phyloP scores from a whole-genome alignment of 2,329 filamentous ascomycete species.

The Penicillium sclerotigenum region DNA sequence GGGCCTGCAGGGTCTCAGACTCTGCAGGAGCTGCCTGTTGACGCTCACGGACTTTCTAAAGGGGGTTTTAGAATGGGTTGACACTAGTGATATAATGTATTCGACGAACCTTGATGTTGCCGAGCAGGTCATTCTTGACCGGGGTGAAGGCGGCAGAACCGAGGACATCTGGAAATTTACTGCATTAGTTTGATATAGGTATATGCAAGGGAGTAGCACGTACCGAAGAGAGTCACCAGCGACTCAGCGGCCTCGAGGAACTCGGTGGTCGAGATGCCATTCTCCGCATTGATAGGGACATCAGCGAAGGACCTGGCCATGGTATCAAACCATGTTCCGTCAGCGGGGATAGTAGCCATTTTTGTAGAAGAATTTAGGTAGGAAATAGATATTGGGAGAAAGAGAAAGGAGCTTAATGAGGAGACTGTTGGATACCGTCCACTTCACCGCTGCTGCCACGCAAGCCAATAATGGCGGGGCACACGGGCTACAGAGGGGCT shows the following conservation, averaged over 20 bases:
- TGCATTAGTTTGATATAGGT: slow-evolving; percentile 9
- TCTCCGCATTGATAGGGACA: slow-evolving; percentile 72
- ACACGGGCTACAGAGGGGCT: slow-evolving; percentile 2
- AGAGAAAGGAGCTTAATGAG: slow-evolving; percentile 8
- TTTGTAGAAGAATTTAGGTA: slow-evolving; percentile 8
- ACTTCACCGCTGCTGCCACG: slow-evolving; percentile 33
- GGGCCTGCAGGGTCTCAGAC: slow-evolving; percentile 79
- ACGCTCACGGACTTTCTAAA: slow-evolving; percentile 82
- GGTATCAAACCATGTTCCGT: slow-evolving; percentile 79
- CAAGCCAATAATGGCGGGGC: slow-evolving; percentile 25
- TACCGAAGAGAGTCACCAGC: slow-evolving; percentile 82
- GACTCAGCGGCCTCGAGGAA: slow-evolving; percentile 91
- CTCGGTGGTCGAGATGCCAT: slow-evolving; percentile 75
- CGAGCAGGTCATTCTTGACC: slow-evolving; percentile 86
- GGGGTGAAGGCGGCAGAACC: slow-evolving; percentile 74
- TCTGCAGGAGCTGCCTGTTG: slow-evolving; percentile 73
- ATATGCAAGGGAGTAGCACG: slow-evolving; percentile 14
- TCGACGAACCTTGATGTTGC: slow-evolving; percentile 76
- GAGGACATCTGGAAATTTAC: slow-evolving; percentile 50
- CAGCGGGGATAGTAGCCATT: slow-evolving; percentile 54
- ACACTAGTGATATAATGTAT: not conserved
- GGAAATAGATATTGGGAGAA: slow-evolving; percentile 6
- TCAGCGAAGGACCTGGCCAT: slow-evolving; percentile 79
- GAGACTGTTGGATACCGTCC: slow-evolving; percentile 9
- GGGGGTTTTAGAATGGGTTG: slow-evolving; percentile 10